A percentile compares a stretch with the other conserved stretches of the same genome.
phyloP scores from a whole-genome alignment of 2,329 filamentous ascomycete species.

The Alternaria sp. region DNA sequence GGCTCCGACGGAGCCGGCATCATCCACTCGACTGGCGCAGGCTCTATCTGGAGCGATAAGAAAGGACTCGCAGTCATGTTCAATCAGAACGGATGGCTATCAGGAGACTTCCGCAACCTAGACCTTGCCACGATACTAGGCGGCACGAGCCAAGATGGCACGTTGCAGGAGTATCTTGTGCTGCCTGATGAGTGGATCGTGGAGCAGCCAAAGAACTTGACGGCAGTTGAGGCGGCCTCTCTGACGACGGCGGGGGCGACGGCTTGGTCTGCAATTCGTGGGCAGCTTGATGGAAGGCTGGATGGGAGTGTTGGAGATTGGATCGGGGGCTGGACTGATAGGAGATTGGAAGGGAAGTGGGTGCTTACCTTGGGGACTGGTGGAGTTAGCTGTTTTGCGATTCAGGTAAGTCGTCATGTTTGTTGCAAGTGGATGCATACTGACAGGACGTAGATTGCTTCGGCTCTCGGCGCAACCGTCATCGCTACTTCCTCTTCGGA shows the following conservation, averaged over 20 bases:
- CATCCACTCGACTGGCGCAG: conserved; percentile 26
- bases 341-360: conserved; percentile 27
- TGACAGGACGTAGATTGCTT: conserved; percentile 32
- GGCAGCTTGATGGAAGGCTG: conserved; percentile 8
- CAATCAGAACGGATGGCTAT: neutral
- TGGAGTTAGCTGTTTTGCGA: conserved; percentile 48
- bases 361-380: conserved; percentile 69
- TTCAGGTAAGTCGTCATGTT: conserved; percentile 22
- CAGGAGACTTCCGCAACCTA: neutral
- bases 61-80: neutral
- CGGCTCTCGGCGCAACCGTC: conserved; percentile 55
- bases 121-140: conserved; percentile 11
- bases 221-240: conserved; percentile 40
- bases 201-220: conserved; percentile 20
- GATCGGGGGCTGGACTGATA: conserved; percentile 14
- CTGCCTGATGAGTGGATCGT: conserved; percentile 28
- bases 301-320: conserved; percentile 3
- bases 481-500: conserved; percentile 64
- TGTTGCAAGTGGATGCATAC: neutral
- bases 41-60: neutral
- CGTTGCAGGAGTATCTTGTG: conserved; percentile 28
- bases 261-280: conserved; percentile 25
- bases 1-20: conserved; percentile 29
- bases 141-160: conserved; percentile 41
- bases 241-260: conserved; percentile 30